These are phyloP conservation scores for Funneliformis mosseae DNA, from an alignment of 192 early-diverging fungal species.

Conservation along the genomic window DNA sequence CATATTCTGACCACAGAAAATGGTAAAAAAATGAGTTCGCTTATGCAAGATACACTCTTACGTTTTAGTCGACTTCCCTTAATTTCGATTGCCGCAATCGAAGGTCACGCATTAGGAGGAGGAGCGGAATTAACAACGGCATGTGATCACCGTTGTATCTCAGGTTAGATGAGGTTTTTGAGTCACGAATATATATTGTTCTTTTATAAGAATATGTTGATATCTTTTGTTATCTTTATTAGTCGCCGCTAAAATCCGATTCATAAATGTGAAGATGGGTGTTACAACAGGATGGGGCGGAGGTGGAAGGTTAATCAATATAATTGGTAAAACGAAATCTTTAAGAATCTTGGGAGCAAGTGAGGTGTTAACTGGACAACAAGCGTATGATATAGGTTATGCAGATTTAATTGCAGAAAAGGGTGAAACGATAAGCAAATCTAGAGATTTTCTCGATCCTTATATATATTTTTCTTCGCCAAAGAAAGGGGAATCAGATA, in stretches of 20 bases:
- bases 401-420: conserved; percentile 40
- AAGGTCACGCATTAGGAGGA: conserved; percentile 67
- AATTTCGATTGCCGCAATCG: conserved; percentile 61
- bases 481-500: background rate
- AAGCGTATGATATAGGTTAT: conserved; percentile 45
- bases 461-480: conserved; percentile 36
- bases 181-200: background rate
- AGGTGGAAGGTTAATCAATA: conserved; percentile 42
- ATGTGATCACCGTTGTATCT: conserved; percentile 60
- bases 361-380: conserved; percentile 39
- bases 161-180: background rate
- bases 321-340: conserved; percentile 52
- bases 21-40: conserved; percentile 48
- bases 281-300: conserved; percentile 69
- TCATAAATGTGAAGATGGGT: conserved; percentile 65
- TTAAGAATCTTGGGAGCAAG: conserved; percentile 52
- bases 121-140: conserved; percentile 66
- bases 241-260: conserved; percentile 48
- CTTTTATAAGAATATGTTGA: background rate
- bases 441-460: conserved; percentile 43
- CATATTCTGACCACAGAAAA: conserved; percentile 45
- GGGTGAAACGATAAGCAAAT: conserved; percentile 33
- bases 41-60: conserved; percentile 66
- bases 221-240: background rate
- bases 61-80: conserved; percentile 57